phyloP scores from a whole-genome alignment of 345 rosid genomes.

The Sonneratia alba region DNA sequence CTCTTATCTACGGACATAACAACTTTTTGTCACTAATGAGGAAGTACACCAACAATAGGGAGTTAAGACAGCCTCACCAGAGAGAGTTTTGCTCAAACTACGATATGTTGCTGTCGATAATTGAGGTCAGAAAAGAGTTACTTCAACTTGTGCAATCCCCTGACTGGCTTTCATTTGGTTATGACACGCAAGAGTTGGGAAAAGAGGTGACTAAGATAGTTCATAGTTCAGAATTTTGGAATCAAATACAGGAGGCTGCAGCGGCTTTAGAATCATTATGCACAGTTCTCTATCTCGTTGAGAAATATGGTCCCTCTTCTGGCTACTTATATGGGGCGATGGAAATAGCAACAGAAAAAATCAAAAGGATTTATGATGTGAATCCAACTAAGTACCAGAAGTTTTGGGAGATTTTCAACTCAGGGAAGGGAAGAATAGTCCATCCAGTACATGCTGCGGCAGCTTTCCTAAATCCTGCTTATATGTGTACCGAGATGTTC shows the following conservation, averaged over 20 bases:
- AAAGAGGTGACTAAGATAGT: neutral
- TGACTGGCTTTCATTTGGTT: constrained; percentile 1
- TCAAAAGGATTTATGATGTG: neutral
- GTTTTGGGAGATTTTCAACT: neutral
- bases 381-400: neutral
- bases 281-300: neutral
- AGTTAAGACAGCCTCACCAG: neutral
- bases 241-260: neutral
- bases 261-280: neutral
- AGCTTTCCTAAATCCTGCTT: constrained; percentile 8
- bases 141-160: neutral
- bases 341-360: neutral
- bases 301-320: neutral
- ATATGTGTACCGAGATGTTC: neutral
- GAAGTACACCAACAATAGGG: neutral
- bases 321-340: constrained; percentile 8
- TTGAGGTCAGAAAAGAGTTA: neutral
- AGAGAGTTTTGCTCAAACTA: neutral
- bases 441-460: constrained; percentile 7
- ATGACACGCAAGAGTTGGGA: neutral
- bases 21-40: neutral
- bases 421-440: neutral
- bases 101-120: neutral
- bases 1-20: neutral
- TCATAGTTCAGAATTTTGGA: constrained; percentile 7